phyloP scores from a whole-genome alignment of 2,329 filamentous ascomycete species.

The Claviceps citrina region DNA sequence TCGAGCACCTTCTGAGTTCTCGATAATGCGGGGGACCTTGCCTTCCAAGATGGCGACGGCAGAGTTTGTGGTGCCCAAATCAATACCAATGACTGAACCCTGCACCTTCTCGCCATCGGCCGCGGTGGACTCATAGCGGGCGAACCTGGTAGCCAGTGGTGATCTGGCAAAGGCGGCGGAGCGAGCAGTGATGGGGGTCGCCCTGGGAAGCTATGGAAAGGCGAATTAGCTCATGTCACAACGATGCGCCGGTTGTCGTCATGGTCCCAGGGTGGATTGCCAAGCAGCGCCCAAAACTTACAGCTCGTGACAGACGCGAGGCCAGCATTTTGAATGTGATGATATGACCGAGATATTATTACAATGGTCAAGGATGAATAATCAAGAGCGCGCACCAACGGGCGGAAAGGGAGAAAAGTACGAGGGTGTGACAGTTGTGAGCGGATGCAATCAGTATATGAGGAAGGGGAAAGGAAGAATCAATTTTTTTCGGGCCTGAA shows the following conservation, averaged over 20 bases:
- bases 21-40: constrained; percentile 87
- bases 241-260: neutral
- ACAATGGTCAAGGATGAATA: constrained; percentile 16
- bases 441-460: constrained; percentile 11
- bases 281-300: constrained; percentile 32
- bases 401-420: constrained; percentile 15
- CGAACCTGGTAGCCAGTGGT: constrained; percentile 57
- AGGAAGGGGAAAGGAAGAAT: constrained; percentile 13
- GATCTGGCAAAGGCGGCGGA: constrained; percentile 52
- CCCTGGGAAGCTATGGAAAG: constrained; percentile 54
- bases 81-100: constrained; percentile 94
- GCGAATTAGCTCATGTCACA: constrained; percentile 9
- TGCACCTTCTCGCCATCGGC: constrained; percentile 60
- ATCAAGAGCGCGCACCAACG: constrained; percentile 17
- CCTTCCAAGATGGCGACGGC: constrained; percentile 97
- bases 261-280: constrained; percentile 1
- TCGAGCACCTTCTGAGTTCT: constrained; percentile 76
- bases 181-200: constrained; percentile 52
- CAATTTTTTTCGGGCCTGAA: constrained; percentile 22
- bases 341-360: constrained; percentile 18
- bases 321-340: constrained; percentile 48
- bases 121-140: constrained; percentile 58
- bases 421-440: constrained; percentile 9
- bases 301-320: constrained; percentile 57
- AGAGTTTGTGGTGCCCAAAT: constrained; percentile 95